phyloP scores from a whole-genome alignment of 2,329 filamentous ascomycete species.

The Fusarium sp. region DNA sequence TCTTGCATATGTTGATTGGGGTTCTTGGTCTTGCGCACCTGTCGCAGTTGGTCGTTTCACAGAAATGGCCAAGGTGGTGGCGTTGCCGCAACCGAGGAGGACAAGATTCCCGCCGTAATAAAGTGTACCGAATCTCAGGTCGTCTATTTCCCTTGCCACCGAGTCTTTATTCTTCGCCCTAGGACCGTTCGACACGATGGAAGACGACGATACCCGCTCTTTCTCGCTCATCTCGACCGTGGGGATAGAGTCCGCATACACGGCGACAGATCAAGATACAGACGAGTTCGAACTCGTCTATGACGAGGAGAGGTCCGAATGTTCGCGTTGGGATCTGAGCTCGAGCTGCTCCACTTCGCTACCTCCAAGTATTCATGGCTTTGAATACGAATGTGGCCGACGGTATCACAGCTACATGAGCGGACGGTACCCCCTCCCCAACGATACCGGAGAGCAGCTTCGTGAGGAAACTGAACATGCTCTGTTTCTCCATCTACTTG shows the following conservation, averaged over 20 bases:
- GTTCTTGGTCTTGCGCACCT: conserved; percentile 17
- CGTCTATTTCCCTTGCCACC: background rate
- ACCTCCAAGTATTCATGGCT: conserved; percentile 48
- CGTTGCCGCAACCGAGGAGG: conserved; percentile 15
- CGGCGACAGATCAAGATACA: conserved; percentile 44
- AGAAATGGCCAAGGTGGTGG: conserved; percentile 27
- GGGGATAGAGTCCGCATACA: conserved; percentile 39
- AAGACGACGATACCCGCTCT: conserved; percentile 42
- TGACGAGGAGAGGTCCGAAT: conserved; percentile 36
- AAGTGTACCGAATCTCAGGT: conserved; percentile 24
- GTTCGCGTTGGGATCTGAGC: conserved; percentile 36
- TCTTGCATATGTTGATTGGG: conserved; percentile 14
- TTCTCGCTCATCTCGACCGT: conserved; percentile 47
- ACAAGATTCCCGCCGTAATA: conserved; percentile 15
- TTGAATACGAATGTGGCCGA: conserved; percentile 50
- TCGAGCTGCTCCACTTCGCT: conserved; percentile 50
- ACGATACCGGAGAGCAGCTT: conserved; percentile 59
- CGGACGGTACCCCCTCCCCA: conserved; percentile 60
- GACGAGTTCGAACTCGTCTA: conserved; percentile 47
- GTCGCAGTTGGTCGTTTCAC: conserved; percentile 33
- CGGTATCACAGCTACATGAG: conserved; percentile 58
- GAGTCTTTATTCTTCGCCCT: background rate
- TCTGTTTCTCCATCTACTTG: conserved; percentile 58
- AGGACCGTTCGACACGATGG: conserved; percentile 25
- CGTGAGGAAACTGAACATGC: conserved; percentile 60